Evolutionary conservation across 2,329 filamentous ascomycete species (phyloP), one percentile per base, ranked within the genome.

Genomic region (Alternaria infectoria): DNA sequence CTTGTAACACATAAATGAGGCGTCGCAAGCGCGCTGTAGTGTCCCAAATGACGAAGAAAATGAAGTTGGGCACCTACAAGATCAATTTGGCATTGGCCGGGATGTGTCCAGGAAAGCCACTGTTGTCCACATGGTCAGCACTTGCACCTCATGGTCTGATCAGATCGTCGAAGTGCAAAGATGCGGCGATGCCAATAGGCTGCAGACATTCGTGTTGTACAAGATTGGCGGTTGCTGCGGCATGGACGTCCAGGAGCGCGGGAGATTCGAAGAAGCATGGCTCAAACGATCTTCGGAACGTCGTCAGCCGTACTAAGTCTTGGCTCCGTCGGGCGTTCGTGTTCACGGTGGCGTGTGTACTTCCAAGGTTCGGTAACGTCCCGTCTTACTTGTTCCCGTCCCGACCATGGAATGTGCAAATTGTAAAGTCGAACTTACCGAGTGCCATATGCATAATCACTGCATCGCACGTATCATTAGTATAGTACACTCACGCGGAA

Each of bases 31-130:
- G 36, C 47, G 23, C 58, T 60, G 56, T 60, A 57, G 52, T 52
- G n/a, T 58, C 36, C 19, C 30, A 12, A 46, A 46, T 4, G n/a
- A 55, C 36, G n/a, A 45, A 28, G 43, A 58, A 43, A 25, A 60
- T 21, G 32, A 50, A 32, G 19, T 67, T 67, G 52, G 59, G 36
- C 23, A 88, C 92, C 86, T 86, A 96, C 93, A 96, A 96, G 83
- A 96, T 86, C 66, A 97, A 86, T 69, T 86, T 88, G n/a, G 92
- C 83, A 73, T 90, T 88, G 43, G 89, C 81, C 65, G 93, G 93
- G 67, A 97, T 96, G 74, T 90, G 84, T 61, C 89, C 90, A 32
- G 91, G 88, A 84, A 94, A 96, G 59, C 93, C 93, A 72, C 91
- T 93, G 62, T 51, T 45, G 32, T 52, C 58, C 47, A 28, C 49